Evolutionary conservation across 192 early-diverging fungal species (phyloP), one percentile per base, ranked within the genome.

Genomic region (Obelidium mucronatum): DNA sequence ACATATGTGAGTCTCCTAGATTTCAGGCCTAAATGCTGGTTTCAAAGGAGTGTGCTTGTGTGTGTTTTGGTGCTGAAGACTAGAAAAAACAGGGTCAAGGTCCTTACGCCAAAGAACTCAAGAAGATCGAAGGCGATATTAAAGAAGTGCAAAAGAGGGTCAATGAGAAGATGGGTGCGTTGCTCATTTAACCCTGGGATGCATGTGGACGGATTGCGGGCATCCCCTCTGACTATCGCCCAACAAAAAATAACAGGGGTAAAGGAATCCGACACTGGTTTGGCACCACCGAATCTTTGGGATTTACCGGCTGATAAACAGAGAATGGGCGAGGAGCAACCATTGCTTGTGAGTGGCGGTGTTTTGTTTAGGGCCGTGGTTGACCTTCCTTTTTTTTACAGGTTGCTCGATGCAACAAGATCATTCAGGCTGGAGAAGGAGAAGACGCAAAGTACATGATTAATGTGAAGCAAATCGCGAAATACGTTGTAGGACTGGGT

Each of bases 281-380:
- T 99, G 37, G 96, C 98, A 3, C 94, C 94, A 63, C 98, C 98
- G 56, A 98, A 95, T 77, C 83, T 98, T 77, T 99, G 98, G 98
- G 98, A 99, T 82, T 92, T 99, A 64, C 98, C 97, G 56, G 95
- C 97, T 8, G 98, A 99, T 85, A 98, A 97, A 88, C 96, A 98
- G 81, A 87, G 96, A 40, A 96, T 97, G 92, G 89, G 89, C 76
- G 95, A 98, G 78, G 97, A 99, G 79, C 96, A 98, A 60, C 92
- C 94, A 34, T 81, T 96, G 60, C 94, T 95, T 84, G 93, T 89
- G 80, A 28, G 66, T 26, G n/a, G 42, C 62, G 19, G 2, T 17
- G 42, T 73, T 62, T 56, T 40, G 28, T 65, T 65, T 51, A 26
- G 26, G 55, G 55, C 24, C 8, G 24, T 39, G 8, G 63, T 24